Base-by-base conservation (phyloP, 768 basidiomycete species). In the Leccinellum rugosiceps region DNA sequence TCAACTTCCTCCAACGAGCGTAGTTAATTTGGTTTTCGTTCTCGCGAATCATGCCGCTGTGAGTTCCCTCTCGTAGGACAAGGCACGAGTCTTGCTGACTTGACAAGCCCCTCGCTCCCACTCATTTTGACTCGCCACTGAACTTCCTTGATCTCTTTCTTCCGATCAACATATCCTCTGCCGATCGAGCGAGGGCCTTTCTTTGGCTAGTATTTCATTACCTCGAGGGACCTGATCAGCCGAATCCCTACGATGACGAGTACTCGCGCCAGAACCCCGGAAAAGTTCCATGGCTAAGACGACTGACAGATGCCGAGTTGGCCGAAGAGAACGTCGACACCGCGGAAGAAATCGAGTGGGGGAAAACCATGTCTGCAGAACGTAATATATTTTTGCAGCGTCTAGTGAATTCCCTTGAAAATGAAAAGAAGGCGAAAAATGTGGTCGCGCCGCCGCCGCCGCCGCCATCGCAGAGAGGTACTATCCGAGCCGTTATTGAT, bases 101-200 rank as follows among this genome's bases (percentile, higher is more conserved):
- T 38, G 28, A 52, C 14, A 55, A 87, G 85, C 84, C 85, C 35
- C 75, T 86, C 46, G 79, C 85, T 23, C 74, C 76, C 55, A 75
- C 80, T 32, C 91, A 93, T 74, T 94, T 94, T 66, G 89, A 91
- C 48, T 79, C 84, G 19, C 79, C 76, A 11, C 65, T 89, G 32
- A 89, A 90, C 68, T 88, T 94, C 59, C 77, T 92, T 45, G 92
- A 95, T 73, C 77, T 95, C 41, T 95, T 95, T 71, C 79, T 92
- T 41, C 90, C 92, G 38, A 84, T 86, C 64, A 80, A 81, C 46
- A 76, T 92, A 34, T 80, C 87, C 11, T 91, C 92, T 3, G 71
- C 72, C 4, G 86, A 88, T 60, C 87, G 94, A 30, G 91, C 89
- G 6, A 77, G 76, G 55, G 89, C 85, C 3, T 92, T 96, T 70